phyloP scores from a whole-genome alignment of 805 yeast genomes.

The Barnettozyma vustinii region DNA sequence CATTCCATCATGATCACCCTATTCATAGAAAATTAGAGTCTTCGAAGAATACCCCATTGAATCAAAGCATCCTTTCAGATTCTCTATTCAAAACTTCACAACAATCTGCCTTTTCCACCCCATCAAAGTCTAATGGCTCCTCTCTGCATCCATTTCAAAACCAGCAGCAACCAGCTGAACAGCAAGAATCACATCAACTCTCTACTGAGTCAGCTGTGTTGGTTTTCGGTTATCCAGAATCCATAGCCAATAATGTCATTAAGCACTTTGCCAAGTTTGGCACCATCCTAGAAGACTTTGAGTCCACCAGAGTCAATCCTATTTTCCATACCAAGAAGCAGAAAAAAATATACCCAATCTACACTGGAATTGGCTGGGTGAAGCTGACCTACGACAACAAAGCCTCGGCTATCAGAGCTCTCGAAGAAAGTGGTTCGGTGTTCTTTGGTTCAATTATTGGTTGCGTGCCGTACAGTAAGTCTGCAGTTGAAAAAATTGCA shows the following conservation, averaged over 20 bases:
- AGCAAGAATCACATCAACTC: slow-evolving; percentile 2
- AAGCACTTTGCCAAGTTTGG: slow-evolving; percentile 79
- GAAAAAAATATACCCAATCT: slow-evolving; percentile 52
- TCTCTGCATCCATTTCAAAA: not conserved
- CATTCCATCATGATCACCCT: slow-evolving; percentile 15
- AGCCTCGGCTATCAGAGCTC: slow-evolving; percentile 73
- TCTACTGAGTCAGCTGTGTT: slow-evolving; percentile 58
- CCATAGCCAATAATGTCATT: slow-evolving; percentile 59
- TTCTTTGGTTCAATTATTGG: slow-evolving; percentile 63
- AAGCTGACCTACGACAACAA: slow-evolving; percentile 77
- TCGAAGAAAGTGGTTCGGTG: slow-evolving; percentile 74
- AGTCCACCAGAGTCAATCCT: slow-evolving; percentile 30
- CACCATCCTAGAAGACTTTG: slow-evolving; percentile 68
- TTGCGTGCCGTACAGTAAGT: slow-evolving; percentile 62
- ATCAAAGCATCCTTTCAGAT: slow-evolving; percentile 6
- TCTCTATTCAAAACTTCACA: slow-evolving; percentile 10
- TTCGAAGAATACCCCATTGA: slow-evolving; percentile 2
- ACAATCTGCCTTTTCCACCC: slow-evolving; percentile 17
- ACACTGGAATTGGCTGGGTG: slow-evolving; percentile 88
- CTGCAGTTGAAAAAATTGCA: slow-evolving; percentile 53
- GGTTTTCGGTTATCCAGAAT: slow-evolving; percentile 86
- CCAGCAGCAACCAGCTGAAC: not conserved
- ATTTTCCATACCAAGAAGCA: slow-evolving; percentile 19
- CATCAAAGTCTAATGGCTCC: slow-evolving; percentile 11
- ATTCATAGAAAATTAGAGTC: slow-evolving; percentile 6